Evolutionary conservation across 2,329 filamentous ascomycete species (phyloP).

Genomic region (Penicillium sp.): DNA sequence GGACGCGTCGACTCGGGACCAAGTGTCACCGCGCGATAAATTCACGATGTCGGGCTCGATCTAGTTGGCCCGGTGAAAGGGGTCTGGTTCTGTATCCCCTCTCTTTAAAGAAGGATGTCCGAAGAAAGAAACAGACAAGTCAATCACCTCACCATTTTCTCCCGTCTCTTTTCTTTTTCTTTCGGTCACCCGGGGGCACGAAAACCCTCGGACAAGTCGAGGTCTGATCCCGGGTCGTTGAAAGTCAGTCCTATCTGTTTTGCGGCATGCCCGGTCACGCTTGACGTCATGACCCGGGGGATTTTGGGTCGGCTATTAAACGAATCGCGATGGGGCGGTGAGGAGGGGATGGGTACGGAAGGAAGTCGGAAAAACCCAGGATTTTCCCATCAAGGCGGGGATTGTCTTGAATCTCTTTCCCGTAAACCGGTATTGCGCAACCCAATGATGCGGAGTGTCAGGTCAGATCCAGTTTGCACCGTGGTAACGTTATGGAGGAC

Average conservation of each 20-base stretch:
- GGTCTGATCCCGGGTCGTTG: conserved; percentile 19
- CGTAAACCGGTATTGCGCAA: conserved; percentile 1
- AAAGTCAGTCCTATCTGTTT: conserved; percentile 9
- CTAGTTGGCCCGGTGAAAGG: not conserved
- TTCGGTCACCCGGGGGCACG: not conserved
- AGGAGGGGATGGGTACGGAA: not conserved
- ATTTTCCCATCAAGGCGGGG: not conserved
- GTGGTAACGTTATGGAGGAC: not conserved
- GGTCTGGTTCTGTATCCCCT: not conserved
- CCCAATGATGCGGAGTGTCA: conserved; percentile 4
- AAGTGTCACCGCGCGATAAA: conserved; percentile 4
- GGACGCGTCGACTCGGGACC: conserved; percentile 13
- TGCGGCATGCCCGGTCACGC: conserved; percentile 5
- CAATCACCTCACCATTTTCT: not conserved
- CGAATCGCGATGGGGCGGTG: not conserved
- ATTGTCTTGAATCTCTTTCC: not conserved
- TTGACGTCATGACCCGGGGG: conserved; percentile 21
- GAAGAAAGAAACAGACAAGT: not conserved
- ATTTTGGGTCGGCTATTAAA: conserved; percentile 1
- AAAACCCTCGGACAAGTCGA: conserved; percentile 1
- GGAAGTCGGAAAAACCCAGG: not conserved
- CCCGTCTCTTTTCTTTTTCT: not conserved
- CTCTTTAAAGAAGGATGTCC: not conserved
- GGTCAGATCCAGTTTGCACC: conserved; percentile 1
- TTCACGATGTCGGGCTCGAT: conserved; percentile 9